Conservation (phyloP, 139 green algal species). For the Pedinophyceae sp. region DNA sequence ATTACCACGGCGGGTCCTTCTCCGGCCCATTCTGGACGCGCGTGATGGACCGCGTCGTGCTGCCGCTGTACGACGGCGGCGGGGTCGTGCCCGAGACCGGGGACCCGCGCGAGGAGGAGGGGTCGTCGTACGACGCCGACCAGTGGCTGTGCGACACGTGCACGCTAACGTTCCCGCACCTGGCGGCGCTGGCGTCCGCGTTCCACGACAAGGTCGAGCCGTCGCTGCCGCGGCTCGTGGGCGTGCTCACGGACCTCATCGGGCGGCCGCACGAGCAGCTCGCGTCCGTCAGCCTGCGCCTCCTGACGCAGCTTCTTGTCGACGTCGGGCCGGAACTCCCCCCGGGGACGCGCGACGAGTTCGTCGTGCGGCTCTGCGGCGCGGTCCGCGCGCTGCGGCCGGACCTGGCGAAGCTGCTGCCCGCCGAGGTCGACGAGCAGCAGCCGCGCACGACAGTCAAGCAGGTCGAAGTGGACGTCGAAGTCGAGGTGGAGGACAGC, state of each 20-base stretch:
- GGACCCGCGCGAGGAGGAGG: conserved; percentile 66
- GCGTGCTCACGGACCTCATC: conserved; percentile 69
- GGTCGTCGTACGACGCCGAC: conserved; percentile 51
- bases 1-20: conserved; percentile 83
- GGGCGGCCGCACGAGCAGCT: conserved; percentile 63
- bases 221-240: conserved; percentile 53
- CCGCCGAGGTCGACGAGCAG: background rate
- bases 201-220: conserved; percentile 50
- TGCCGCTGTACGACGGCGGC: conserved; percentile 97
- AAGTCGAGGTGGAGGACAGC: conserved; percentile 23
- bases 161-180: conserved; percentile 84
- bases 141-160: conserved; percentile 96
- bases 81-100: conserved; percentile 69
- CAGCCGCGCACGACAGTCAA: background rate
- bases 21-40: conserved; percentile 77
- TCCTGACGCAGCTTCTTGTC: conserved; percentile 51
- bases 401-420: conserved; percentile 12
- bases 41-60: conserved; percentile 86
- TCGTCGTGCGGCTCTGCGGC: conserved; percentile 11
- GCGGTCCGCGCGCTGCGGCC: conserved; percentile 2
- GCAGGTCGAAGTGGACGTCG: background rate
- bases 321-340: conserved; percentile 29
- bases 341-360: conserved; percentile 31
- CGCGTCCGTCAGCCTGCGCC: conserved; percentile 77
- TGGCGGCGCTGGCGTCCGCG: conserved; percentile 78